Conservation (phyloP, 352 stramenopile genomes). For the Phytopythium cucurbitacearum region DNA sequence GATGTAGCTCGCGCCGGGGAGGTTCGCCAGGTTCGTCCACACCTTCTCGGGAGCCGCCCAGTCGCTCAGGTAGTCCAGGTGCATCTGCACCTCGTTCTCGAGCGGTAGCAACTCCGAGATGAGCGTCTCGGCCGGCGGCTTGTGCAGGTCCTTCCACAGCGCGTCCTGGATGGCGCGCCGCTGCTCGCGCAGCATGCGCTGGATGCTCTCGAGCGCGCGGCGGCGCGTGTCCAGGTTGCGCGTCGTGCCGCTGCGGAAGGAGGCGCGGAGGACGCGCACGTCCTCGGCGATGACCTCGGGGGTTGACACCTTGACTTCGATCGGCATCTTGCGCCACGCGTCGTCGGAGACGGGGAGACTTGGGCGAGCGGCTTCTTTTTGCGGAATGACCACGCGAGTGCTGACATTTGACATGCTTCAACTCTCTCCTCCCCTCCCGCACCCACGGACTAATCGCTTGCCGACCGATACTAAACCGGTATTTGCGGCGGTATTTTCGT, state of each 20-base stretch:
- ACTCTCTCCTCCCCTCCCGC: background rate
- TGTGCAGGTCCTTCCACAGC: constrained; percentile 61
- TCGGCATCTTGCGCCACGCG: background rate
- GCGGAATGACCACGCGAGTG: background rate
- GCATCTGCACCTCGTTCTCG: constrained; percentile 54
- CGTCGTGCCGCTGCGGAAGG: constrained; percentile 46
- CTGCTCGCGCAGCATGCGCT: constrained; percentile 44
- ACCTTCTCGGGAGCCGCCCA: constrained; percentile 52
- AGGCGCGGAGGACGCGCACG: constrained; percentile 40
- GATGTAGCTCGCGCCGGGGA: constrained; percentile 48
- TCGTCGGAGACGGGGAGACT: background rate
- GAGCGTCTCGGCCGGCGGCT: constrained; percentile 58
- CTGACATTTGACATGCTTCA: background rate
- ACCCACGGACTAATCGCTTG: constrained; percentile 4
- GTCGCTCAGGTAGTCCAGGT: constrained; percentile 55
- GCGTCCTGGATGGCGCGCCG: constrained; percentile 39
- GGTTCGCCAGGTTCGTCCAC: constrained; percentile 44
- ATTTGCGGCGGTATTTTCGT: constrained; percentile 2
- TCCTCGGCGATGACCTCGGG: constrained; percentile 33
- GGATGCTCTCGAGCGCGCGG: constrained; percentile 37
- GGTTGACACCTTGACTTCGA: constrained; percentile 8
- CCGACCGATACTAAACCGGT: background rate
- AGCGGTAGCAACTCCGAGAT: constrained; percentile 51
- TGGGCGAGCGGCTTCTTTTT: background rate
- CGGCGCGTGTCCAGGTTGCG: constrained; percentile 36